phyloP scores from a whole-genome alignment of 768 basidiomycete genomes.

The Pulveroboletus sp. region DNA sequence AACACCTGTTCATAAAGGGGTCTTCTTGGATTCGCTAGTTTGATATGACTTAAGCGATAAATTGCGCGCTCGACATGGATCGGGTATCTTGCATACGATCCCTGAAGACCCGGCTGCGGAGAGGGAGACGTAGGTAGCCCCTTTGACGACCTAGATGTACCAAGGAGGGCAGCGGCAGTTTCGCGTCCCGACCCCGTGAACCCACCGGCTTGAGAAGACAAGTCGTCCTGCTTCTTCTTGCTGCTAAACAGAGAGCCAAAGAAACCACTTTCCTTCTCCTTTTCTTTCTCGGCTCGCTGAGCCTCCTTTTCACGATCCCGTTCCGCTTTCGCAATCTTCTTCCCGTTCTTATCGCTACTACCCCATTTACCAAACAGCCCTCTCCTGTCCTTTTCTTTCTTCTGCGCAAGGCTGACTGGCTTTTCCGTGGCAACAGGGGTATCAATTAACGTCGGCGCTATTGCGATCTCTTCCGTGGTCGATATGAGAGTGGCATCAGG shows the following conservation, averaged over 20 bases:
- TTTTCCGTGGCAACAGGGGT: slow-evolving; percentile 18
- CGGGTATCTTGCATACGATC: slow-evolving; percentile 76
- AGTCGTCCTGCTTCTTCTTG: slow-evolving; percentile 82
- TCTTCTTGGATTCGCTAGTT: slow-evolving; percentile 93
- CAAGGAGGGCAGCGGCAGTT: slow-evolving; percentile 81
- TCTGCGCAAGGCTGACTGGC: slow-evolving; percentile 31
- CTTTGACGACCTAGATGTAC: slow-evolving; percentile 78
- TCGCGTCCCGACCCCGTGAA: slow-evolving; percentile 64
- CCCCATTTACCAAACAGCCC: slow-evolving; percentile 66
- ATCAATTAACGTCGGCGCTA: slow-evolving; percentile 22
- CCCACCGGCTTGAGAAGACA: slow-evolving; percentile 33
- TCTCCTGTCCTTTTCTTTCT: slow-evolving; percentile 73
- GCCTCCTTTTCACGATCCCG: slow-evolving; percentile 47
- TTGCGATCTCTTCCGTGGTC: slow-evolving; percentile 25
- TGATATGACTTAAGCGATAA: slow-evolving; percentile 96
- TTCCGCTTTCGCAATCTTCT: slow-evolving; percentile 45
- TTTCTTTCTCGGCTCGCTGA: slow-evolving; percentile 45
- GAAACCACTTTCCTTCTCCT: slow-evolving; percentile 66
- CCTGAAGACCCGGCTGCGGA: slow-evolving; percentile 39
- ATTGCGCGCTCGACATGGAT: slow-evolving; percentile 99
- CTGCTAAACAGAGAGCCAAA: slow-evolving; percentile 89
- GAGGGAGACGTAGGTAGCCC: slow-evolving; percentile 56
- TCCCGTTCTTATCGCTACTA: slow-evolving; percentile 49
- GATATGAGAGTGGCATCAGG: slow-evolving; percentile 37
- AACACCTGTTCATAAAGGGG: slow-evolving; percentile 96